Evolutionary conservation across 2,329 filamentous ascomycete genomes (phyloP), one percentile per base, ranked within the genome.

Genomic region (Dactylellina leptospora): DNA sequence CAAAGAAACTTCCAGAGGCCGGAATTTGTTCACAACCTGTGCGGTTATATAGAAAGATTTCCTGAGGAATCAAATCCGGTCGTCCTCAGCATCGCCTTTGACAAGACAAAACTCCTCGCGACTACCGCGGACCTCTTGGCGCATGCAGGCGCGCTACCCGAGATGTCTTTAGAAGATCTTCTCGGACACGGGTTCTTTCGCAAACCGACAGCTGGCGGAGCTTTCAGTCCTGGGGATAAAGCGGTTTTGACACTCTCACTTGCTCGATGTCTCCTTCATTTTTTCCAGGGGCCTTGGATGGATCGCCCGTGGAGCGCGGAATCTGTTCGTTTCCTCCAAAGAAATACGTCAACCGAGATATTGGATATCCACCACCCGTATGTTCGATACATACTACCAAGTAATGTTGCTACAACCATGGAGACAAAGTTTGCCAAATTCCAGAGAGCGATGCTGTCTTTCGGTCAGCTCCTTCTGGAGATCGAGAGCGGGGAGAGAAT

Each of bases 191-290:
- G 55, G 8, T 59, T 59, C 20, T 59, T 59, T 48, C 40, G 42
- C 23, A 48, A 48, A 22, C 55, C 55, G 42, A 59, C 55, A 8
- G 16, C 55, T 23, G 55, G 55, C 20, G 55, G 55, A 4, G 55
- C 55, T 45, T 59, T 59, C 20, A 48, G 42, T 27, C 55, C 28
- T 36, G 16, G 27, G 10, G 55, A 59, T 48, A 59, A 59, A 42
- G 55, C 55, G 6, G 42, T 48, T 40, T 40, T 59, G 25, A 45
- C 55, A 16, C 22, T 59, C 8, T 59, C 55, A 22, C 55, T 59
- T n/a, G 40, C 55, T 59, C 55, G 55, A 3, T 59, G 55, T 20
- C 55, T 59, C 25, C 55, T 59, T 38, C 55, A 59, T 48, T 42
- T 59, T 18, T 59, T 59, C 25, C 42, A 59, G 48, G 44, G 55